Evolutionary conservation across 2,329 filamentous ascomycete genomes (phyloP), one percentile per base, ranked within the genome.

Genomic region (Monilinia fructigena): DNA sequence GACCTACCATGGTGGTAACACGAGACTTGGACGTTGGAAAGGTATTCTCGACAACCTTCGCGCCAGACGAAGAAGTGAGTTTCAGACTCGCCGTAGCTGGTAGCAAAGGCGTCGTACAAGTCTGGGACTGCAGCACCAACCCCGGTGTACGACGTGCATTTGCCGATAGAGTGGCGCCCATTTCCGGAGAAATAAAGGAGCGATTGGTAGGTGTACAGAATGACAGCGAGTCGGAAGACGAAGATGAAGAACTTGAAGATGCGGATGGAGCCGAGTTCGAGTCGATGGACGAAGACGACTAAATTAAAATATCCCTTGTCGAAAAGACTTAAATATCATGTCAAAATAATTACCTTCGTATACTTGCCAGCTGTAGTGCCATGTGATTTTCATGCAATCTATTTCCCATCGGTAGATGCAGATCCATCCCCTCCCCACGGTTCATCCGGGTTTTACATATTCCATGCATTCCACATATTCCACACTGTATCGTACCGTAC

Each of bases 31-130:
- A 96, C 65, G 91, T 99, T 23, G 95, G 95, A 68, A 96, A 94
- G 79, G 90, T 99, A 48, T 99, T 99, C 79, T 92, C 92, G 14
- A 90, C 93, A 2, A 86, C 85, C 8, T 99, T 98, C 77, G 95
- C 91, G 4, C 94, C 95, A 0, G 95, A 99, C 76, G 79, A 88
- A 45, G 92, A 95, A 78, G 93, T 98, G 12, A 91, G 91, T 31
- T 99, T 98, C 84, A 85, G 95, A 64, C 83, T 99, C 55, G 91
- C 93, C 2, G 92, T 99, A 23, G 95, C 94, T 8, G 95, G 95
- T 65, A 98, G 93, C 82, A 96, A 96, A 81, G 95, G 95, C 55
- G 86, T 86, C 47, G 88, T 98, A 75, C 91, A 96, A 77, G 88
- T 99, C 63, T 99, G 95, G 95, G 74, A 76, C 66, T 75, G 74